Percentiles rank a stretch among this genome's conserved stretches.
Evolutionary conservation across 1,284 basidiomycete species (phyloP).

Genomic region (Schizopora paradoxa): DNA sequence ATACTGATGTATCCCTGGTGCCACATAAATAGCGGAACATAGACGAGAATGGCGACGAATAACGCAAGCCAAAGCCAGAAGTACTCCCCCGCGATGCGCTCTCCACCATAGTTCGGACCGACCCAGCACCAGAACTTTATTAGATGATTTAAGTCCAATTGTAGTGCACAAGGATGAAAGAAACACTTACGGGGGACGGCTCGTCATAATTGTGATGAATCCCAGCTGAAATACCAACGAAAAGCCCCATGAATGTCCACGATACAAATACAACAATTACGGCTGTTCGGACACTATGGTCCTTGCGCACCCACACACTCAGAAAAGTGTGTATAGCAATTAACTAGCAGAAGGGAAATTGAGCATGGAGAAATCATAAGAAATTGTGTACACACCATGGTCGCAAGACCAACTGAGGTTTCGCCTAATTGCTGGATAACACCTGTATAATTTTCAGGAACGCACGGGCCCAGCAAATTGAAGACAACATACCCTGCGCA

Average conservation of each 20-base stretch:
- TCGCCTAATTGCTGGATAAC: conserved; percentile 36
- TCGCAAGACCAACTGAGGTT: conserved; percentile 36
- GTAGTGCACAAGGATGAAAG: conserved; percentile 2
- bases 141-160: neutral
- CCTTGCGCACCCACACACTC: conserved; percentile 32
- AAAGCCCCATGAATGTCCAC: conserved; percentile 34
- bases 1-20: conserved; percentile 34
- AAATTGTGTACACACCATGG: conserved; percentile 27
- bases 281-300: conserved; percentile 23
- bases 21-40: conserved; percentile 36
- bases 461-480: neutral
- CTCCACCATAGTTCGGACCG: conserved; percentile 26
- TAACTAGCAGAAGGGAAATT: conserved; percentile 19
- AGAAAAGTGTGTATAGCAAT: conserved; percentile 35
- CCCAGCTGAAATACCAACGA: conserved; percentile 30
- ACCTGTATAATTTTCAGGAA: conserved; percentile 21
- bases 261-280: conserved; percentile 25
- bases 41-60: conserved; percentile 30
- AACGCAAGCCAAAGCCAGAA: conserved; percentile 41
- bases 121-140: conserved; percentile 43
- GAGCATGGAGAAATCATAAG: neutral
- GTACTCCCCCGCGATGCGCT: conserved; percentile 36
- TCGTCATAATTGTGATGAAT: conserved; percentile 27
- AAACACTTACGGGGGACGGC: conserved; percentile 33
- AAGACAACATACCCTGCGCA: conserved; percentile 27